These are phyloP conservation scores for Mayamaea pseudoterrestris DNA, from an alignment of 108 stramenopile species.

Conservation along the genomic window DNA sequence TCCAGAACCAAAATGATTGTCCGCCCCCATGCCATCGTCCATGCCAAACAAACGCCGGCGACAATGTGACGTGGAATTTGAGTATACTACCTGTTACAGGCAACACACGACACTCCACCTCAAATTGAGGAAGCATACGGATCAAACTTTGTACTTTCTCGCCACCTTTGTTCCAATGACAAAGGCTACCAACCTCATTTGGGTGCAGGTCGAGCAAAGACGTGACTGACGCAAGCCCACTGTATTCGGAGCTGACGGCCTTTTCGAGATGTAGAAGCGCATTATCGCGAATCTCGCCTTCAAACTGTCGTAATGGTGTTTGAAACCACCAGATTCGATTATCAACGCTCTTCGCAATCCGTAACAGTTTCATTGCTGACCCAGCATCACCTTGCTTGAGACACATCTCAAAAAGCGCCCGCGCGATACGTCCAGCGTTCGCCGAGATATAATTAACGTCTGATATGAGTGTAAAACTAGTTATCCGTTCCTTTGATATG, in stretches of 20 bases:
- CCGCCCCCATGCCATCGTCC: constrained; percentile 74
- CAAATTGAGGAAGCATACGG: constrained; percentile 65
- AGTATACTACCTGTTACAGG: constrained; percentile 88
- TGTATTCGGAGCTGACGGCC: constrained; percentile 23
- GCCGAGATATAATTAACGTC: constrained; percentile 97
- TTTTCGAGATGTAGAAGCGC: constrained; percentile 72
- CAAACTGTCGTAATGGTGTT: constrained; percentile 88
- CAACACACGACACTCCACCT: constrained; percentile 69
- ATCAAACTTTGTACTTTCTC: constrained; percentile 57
- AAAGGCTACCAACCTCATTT: constrained; percentile 86
- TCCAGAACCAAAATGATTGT: constrained; percentile 91
- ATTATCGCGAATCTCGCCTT: constrained; percentile 48
- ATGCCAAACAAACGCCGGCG: constrained; percentile 81
- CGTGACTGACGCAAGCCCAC: constrained; percentile 42
- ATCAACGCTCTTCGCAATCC: constrained; percentile 90
- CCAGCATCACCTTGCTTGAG: constrained; percentile 49
- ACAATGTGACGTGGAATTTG: constrained; percentile 53
- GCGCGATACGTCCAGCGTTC: constrained; percentile 90
- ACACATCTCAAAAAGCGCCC: constrained; percentile 97
- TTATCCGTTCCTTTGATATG: constrained; percentile 60
- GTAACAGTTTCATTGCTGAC: constrained; percentile 72
- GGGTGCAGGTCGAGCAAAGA: constrained; percentile 84
- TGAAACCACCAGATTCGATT: constrained; percentile 94
- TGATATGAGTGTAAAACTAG: constrained; percentile 87
- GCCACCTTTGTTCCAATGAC: constrained; percentile 28